A percentile compares a stretch with the other conserved stretches of the same genome.
Evolutionary conservation across 2,329 filamentous ascomycete species (phyloP).

Genomic region (Xylaria sp.): DNA sequence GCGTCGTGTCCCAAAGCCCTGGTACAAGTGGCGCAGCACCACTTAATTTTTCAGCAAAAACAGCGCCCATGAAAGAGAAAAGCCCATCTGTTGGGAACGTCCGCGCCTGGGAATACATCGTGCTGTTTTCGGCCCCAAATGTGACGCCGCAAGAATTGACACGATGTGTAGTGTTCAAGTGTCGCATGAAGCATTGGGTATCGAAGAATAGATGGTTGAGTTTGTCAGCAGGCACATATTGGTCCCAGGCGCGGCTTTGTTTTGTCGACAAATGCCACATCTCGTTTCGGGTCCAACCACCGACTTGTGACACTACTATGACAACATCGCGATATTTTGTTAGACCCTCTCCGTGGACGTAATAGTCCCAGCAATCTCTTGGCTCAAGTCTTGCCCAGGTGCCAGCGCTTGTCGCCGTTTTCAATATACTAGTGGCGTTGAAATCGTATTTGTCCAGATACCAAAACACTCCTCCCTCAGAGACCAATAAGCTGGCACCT

Average conservation of each 20-base stretch:
- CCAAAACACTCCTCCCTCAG: background rate
- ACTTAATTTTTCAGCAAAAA: no score
- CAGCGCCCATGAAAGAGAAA: no score
- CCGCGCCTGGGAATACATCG: no score
- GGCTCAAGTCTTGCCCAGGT: background rate
- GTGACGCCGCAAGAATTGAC: no score
- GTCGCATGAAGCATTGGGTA: slow-evolving; percentile 11
- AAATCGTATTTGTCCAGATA: background rate
- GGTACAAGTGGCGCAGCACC: no score
- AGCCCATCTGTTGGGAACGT: no score
- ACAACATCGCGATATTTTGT: slow-evolving; percentile 20
- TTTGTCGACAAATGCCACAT: slow-evolving; percentile 20
- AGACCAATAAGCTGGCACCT: slow-evolving; percentile 15
- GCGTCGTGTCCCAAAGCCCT: no score
- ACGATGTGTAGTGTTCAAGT: no score
- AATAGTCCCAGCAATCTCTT: background rate
- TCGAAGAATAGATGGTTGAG: slow-evolving; percentile 20
- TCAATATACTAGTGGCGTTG: background rate
- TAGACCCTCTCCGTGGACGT: background rate
- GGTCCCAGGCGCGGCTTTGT: slow-evolving; percentile 10
- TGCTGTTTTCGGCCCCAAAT: no score
- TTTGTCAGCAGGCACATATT: background rate
- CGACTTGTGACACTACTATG: slow-evolving; percentile 5
- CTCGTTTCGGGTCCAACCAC: slow-evolving; percentile 20
- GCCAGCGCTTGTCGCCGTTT: background rate